These are phyloP conservation scores for Lichtheimia ramosa DNA, from an alignment of 371 early-diverging fungal genomes.

Conservation along the genomic window DNA sequence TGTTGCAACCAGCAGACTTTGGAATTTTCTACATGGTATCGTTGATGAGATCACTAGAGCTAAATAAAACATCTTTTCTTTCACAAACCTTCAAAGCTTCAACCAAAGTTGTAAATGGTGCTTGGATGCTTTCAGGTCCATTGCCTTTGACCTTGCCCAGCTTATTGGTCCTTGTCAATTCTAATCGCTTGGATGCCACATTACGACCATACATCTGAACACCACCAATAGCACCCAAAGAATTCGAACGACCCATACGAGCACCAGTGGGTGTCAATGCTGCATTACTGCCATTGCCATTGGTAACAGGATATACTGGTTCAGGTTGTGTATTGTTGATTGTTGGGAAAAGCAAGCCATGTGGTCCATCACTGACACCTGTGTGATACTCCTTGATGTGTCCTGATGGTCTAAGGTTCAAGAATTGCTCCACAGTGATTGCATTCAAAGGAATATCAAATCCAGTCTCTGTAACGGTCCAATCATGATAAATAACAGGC, in stretches of 20 bases:
- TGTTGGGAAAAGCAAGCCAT: background rate
- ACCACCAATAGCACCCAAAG: constrained; percentile 46
- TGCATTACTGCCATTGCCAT: background rate
- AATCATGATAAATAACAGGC: constrained; percentile 96
- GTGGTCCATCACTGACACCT: constrained; percentile 33
- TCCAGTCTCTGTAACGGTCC: constrained; percentile 86
- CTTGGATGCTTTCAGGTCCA: constrained; percentile 72
- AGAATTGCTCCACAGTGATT: constrained; percentile 75
- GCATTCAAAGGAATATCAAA: constrained; percentile 75
- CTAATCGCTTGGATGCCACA: constrained; percentile 20
- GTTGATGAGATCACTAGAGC: too few relatives aligned
- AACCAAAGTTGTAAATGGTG: constrained; percentile 80
- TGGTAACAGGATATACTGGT: background rate
- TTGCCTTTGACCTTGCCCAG: constrained; percentile 64
- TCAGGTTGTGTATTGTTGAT: background rate
- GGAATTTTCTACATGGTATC: constrained; percentile 62
- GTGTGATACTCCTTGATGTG: constrained; percentile 51
- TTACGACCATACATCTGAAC: constrained; percentile 12
- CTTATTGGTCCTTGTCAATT: constrained; percentile 38
- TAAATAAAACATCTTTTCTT: background rate
- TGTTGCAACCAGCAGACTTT: constrained; percentile 82
- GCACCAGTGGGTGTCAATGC: background rate
- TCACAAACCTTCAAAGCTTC: constrained; percentile 70
- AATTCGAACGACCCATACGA: constrained; percentile 50
- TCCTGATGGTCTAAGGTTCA: constrained; percentile 51